These are phyloP conservation scores for Microdochium nivale DNA, from an alignment of 2,329 filamentous ascomycete genomes.

Conservation along the genomic window DNA sequence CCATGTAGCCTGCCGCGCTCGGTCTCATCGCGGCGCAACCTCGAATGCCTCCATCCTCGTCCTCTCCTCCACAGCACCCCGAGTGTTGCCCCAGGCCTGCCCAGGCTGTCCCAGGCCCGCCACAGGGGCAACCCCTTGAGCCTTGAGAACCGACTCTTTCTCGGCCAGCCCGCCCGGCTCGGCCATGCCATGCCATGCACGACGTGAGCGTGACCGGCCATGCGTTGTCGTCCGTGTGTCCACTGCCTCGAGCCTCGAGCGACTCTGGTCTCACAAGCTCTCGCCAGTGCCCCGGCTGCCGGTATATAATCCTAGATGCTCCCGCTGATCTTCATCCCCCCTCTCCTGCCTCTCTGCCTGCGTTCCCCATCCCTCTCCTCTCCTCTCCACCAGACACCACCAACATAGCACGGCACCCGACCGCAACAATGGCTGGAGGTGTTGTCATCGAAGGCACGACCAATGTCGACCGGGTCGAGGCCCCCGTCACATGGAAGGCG, in stretches of 20 bases:
- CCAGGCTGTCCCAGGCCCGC: no score
- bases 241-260: neutral
- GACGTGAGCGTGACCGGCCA: no score
- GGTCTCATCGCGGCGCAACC: neutral
- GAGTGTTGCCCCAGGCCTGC: neutral
- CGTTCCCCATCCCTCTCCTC: neutral
- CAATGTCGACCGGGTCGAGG: constrained; percentile 54
- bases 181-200: no score
- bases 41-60: neutral
- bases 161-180: no score
- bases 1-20: neutral
- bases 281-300: neutral
- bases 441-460: constrained; percentile 23
- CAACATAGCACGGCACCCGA: neutral
- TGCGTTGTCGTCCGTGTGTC: neutral
- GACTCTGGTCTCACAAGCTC: neutral
- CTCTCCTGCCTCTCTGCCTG: neutral
- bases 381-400: neutral
- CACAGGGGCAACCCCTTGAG: no score
- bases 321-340: neutral
- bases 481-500: constrained; percentile 59
- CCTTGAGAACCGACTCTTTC: no score
- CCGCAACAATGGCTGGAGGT: constrained; percentile 18
- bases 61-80: neutral
- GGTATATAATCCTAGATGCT: neutral